Base-by-base conservation (phyloP, 2,329 filamentous ascomycete species). In the Trichoderma lentiforme region DNA sequence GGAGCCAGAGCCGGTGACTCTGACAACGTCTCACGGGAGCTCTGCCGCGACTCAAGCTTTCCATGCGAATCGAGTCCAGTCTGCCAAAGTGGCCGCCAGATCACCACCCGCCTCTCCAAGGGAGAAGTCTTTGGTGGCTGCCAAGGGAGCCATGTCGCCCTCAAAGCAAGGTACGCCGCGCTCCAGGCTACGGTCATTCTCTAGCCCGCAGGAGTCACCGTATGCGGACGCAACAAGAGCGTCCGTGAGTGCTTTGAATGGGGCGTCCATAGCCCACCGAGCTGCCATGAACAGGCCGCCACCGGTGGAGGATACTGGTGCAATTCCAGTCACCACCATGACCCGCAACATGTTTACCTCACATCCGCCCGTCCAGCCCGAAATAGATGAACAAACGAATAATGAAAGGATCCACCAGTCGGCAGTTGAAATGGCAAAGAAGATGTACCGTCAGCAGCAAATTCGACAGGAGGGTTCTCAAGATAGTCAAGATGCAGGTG, bases 341-440 rank as follows among this genome's bases (percentile, higher is more conserved):
- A 86, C 88, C 43, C 86, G 90, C 73, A 90, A 91, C 73, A 92
- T 97, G 89, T 97, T 92, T 78, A 94, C 92, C 0, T 91, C 92
- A 1, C 84, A 89, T 39, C 94, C 94, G 4, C 91, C 91, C 0
- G 89, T 97, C 3, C 86, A 89, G 30, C 83, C 88, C 2, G 93
- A 97, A 77, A 83, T 90, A 0, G 91, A 96, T 53, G 94, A 97
- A 77, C 88, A 90, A 79, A 90, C 88, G 73, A 89, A 88, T 72
- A 88, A 91, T 58, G 92, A 94, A 75, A 89, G 90, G 5, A 84
- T 97, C 3, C 92, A 91, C 74, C 93, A 94, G 34, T 95, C 94
- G 24, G 94, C 95, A 3, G 85, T 97, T 3, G 93, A 92, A 12
- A 97, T 98, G 94, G 94, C 95, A 7, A 92, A 91, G 81, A 89